Evolutionary conservation across 768 basidiomycete genomes (phyloP).

Genomic region (Rhizopogon vinicolor): DNA sequence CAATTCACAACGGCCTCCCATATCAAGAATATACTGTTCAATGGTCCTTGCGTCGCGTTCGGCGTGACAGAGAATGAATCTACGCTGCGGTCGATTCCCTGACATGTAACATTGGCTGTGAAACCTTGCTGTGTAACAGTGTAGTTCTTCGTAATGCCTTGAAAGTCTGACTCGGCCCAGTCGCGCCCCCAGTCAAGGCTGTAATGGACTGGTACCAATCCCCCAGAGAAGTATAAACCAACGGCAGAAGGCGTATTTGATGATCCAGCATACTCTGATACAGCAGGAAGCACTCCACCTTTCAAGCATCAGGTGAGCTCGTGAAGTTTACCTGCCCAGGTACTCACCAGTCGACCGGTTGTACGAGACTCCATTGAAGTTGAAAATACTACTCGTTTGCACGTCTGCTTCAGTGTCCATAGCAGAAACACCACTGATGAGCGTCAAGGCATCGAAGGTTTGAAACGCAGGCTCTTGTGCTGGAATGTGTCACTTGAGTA

Average conservation of each 20-base stretch:
- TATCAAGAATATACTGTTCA: not conserved
- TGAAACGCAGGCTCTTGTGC: not conserved
- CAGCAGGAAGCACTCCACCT: not conserved
- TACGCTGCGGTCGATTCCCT: not conserved
- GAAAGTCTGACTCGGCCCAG: not conserved
- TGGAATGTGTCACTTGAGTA: not conserved
- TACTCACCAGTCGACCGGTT: not conserved
- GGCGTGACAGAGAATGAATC: not conserved
- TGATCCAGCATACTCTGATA: not conserved
- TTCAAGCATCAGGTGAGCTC: not conserved
- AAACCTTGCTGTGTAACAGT: conserved; percentile 14
- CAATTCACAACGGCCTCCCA: conserved; percentile 1
- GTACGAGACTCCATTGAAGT: not conserved
- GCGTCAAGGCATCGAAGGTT: not conserved
- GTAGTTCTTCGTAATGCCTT: not conserved
- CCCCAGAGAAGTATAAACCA: not conserved
- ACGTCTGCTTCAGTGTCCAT: not conserved
- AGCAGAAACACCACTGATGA: not conserved
- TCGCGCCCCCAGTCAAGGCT: not conserved
- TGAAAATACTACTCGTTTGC: not conserved
- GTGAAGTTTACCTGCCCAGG: not conserved
- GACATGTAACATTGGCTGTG: conserved; percentile 11
- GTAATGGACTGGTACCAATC: not conserved
- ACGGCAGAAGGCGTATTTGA: no score
- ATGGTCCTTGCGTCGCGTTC: no score